Conservation (phyloP, 2,329 filamentous ascomycete genomes). For the Aspergillus brunneoviolaceus region DNA sequence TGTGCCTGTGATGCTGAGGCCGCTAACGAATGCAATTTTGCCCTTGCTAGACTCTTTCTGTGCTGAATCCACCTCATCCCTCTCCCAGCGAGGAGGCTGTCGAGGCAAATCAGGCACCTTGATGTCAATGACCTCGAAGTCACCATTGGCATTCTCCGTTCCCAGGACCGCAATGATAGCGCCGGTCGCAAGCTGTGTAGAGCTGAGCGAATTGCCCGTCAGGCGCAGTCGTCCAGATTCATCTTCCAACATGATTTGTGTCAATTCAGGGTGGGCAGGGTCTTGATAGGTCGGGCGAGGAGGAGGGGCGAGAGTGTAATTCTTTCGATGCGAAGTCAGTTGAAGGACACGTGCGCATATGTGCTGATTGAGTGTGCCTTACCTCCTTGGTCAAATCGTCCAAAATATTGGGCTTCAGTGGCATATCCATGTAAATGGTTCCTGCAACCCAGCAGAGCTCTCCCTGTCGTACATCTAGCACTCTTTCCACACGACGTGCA, state of each 20-base stretch:
- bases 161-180: slow-evolving; percentile 93
- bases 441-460: slow-evolving; percentile 93
- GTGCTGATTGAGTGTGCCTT: slow-evolving; percentile 32
- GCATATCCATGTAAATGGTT: slow-evolving; percentile 97
- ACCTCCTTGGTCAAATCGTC: slow-evolving; percentile 94
- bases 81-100: slow-evolving; percentile 77
- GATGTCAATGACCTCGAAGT: slow-evolving; percentile 88
- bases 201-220: slow-evolving; percentile 67
- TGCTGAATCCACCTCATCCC: slow-evolving; percentile 43
- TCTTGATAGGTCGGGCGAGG: slow-evolving; percentile 74
- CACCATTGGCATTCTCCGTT: slow-evolving; percentile 86
- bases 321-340: slow-evolving; percentile 50
- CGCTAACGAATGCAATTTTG: slow-evolving; percentile 87
- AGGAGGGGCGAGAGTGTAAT: slow-evolving; percentile 83
- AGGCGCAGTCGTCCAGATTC: slow-evolving; percentile 86
- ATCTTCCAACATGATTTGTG: slow-evolving; percentile 85
- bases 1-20: slow-evolving; percentile 76
- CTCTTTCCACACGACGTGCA: slow-evolving; percentile 76
- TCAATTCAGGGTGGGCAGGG: slow-evolving; percentile 40
- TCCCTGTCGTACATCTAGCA: slow-evolving; percentile 92
- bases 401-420: slow-evolving; percentile 90
- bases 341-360: neutral
- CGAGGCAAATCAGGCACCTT: slow-evolving; percentile 82
- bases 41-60: slow-evolving; percentile 49
- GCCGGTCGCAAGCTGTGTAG: slow-evolving; percentile 79